Base-by-base conservation (phyloP, 345 rosid genomes). In the Gossypium longicalyx region DNA sequence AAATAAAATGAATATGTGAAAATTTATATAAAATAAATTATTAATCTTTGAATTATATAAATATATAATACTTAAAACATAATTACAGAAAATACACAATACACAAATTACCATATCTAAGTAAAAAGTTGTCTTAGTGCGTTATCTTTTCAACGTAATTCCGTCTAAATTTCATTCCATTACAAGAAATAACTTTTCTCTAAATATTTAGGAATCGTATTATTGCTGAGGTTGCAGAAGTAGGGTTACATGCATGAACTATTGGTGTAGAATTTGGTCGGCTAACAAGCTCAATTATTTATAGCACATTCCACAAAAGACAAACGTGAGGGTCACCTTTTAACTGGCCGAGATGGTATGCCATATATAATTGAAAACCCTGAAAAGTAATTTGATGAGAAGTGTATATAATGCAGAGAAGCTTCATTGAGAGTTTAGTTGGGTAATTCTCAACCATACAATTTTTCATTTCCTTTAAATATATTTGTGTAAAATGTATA, bases 141-240 rank as follows among this genome's bases (percentile, higher is more conserved):
- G 3, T 1, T 29, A 1, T 7, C 19, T 61, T 61, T 61, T 61
- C 66, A 61, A 61, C 66, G 12, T 61, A 29, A 61, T 29, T 61
- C 19, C 66, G 27, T 15, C 66, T 0, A 34, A 60, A 27, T 25
- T 60, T 60, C 19, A 60, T 29, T 27, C 20, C 45, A 61, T 16
- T 61, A 29, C 66, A 15, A 61, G 6, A 29, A 62, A 62, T 41
- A 34, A 34, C 13, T 62, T 62, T 41, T 63, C 25, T 63, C 15
- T 2, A 3, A 41, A 3, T 41, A 44, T 41, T 6, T 19, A 1
- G 45, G 23, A 44, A 43, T 65, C 29, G 44, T 44, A 66, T 17
- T 45, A 20, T 65, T 65, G 17, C 23, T 65, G 51, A 65, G 70
- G 17, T 19, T 67, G 34, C 71, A 45, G 38, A 47, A 66, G 70